These are phyloP conservation scores for Colletotrichum plurivorum DNA, from an alignment of 2,329 filamentous ascomycete species.

Conservation along the genomic window DNA sequence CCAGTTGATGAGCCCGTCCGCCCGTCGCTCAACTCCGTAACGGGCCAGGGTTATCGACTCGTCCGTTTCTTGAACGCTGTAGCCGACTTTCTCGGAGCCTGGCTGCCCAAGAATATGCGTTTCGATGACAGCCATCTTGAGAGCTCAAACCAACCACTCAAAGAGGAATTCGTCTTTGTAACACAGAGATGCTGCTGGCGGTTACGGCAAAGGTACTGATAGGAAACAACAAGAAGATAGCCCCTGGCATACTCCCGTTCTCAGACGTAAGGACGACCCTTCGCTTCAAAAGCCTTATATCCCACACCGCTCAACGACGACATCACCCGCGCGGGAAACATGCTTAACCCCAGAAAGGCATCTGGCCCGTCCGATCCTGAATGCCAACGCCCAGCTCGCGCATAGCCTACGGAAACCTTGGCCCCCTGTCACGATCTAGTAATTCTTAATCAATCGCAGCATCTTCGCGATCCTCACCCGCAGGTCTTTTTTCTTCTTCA, in stretches of 20 bases:
- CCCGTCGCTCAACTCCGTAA: slow-evolving; percentile 29
- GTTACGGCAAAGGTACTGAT: neutral
- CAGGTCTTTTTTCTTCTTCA: neutral
- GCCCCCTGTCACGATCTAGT: neutral
- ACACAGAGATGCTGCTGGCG: too few species aligned
- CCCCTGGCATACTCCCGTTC: neutral
- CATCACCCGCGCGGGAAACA: neutral
- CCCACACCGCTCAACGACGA: slow-evolving; percentile 8
- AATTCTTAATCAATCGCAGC: neutral
- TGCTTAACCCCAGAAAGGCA: neutral
- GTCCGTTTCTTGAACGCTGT: slow-evolving; percentile 14
- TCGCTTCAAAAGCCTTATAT: slow-evolving; percentile 14
- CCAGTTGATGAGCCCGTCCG: slow-evolving; percentile 34
- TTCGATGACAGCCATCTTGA: slow-evolving; percentile 7
- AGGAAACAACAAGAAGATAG: neutral
- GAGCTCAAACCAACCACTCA: neutral
- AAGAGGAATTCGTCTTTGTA: neutral
- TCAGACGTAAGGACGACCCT: neutral
- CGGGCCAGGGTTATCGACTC: slow-evolving; percentile 11
- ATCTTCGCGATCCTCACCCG: neutral
- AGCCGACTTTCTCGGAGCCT: neutral
- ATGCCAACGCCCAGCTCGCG: neutral
- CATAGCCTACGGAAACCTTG: neutral
- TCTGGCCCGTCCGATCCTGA: slow-evolving; percentile 12
- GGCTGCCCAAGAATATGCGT: neutral